Percentiles rank a stretch among this genome's conserved stretches.
These are phyloP conservation scores for Mycena metata DNA, from an alignment of 768 basidiomycete genomes.

Conservation along the genomic window DNA sequence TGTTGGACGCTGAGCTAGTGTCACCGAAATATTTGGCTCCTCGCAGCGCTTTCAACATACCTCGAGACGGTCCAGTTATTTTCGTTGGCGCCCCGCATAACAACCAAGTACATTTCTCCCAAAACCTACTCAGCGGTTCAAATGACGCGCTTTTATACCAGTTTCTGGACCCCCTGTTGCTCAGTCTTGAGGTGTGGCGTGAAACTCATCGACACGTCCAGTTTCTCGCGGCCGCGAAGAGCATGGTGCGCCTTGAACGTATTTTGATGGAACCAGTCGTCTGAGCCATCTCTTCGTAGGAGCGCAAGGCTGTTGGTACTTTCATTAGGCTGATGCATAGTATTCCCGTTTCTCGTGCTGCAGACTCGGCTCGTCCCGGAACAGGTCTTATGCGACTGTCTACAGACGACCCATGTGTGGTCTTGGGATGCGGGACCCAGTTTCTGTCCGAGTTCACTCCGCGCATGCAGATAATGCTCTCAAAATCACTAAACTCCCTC, in stretches of 20 bases:
- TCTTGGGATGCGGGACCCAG: slow-evolving; percentile 82
- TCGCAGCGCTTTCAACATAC: slow-evolving; percentile 97
- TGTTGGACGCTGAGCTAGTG: too few relatives aligned
- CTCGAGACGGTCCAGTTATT: slow-evolving; percentile 88
- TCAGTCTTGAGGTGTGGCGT: slow-evolving; percentile 86
- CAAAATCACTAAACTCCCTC: slow-evolving; percentile 81
- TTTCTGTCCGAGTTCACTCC: slow-evolving; percentile 82
- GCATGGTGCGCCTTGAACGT: slow-evolving; percentile 61
- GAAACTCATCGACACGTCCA: slow-evolving; percentile 86
- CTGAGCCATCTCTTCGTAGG: slow-evolving; percentile 17
- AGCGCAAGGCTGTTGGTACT: slow-evolving; percentile 82
- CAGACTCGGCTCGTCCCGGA: slow-evolving; percentile 85
- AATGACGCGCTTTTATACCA: slow-evolving; percentile 69
- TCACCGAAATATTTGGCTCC: too few relatives aligned
- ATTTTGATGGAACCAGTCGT: background rate
- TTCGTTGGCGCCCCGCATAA: slow-evolving; percentile 91
- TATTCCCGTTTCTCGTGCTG: slow-evolving; percentile 94
- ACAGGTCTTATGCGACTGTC: slow-evolving; percentile 80
- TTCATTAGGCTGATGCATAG: slow-evolving; percentile 88
- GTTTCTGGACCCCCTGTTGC: slow-evolving; percentile 92
- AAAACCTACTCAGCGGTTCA: too few relatives aligned
- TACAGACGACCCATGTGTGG: slow-evolving; percentile 78
- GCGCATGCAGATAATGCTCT: slow-evolving; percentile 87
- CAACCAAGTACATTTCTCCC: too few relatives aligned
- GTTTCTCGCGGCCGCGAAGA: slow-evolving; percentile 91